These are phyloP conservation scores for Aspergillus felis DNA, from an alignment of 2,329 filamentous ascomycete species.

Conservation along the genomic window DNA sequence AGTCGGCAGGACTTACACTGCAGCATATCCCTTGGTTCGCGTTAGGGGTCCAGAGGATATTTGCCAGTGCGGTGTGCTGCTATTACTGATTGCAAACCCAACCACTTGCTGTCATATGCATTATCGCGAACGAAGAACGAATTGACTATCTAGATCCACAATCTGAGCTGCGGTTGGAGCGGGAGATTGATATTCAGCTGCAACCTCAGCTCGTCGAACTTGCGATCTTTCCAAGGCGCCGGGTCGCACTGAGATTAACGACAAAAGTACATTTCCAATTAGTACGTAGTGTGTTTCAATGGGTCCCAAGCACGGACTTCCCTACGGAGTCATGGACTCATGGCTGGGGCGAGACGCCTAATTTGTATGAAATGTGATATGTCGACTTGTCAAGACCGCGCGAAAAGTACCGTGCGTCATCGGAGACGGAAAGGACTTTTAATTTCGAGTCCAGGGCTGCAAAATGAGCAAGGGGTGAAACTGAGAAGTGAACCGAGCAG, in stretches of 20 bases:
- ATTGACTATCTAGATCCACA: background rate
- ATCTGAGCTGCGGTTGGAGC: background rate
- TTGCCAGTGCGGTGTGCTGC: no score
- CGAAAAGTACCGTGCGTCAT: constrained; percentile 16
- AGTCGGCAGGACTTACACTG: background rate
- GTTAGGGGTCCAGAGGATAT: background rate
- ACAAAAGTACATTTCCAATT: background rate
- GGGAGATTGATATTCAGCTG: background rate
- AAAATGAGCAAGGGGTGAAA: constrained; percentile 7
- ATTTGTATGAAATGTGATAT: background rate
- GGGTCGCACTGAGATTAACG: background rate
- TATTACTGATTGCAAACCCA: background rate
- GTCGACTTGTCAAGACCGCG: constrained; percentile 12
- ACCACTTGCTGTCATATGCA: background rate
- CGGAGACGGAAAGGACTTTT: background rate
- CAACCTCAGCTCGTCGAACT: background rate
- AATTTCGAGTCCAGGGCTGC: constrained; percentile 4
- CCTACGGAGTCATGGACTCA: background rate
- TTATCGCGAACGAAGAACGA: background rate
- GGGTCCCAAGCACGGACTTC: background rate
- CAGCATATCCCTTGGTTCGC: background rate
- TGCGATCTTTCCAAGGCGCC: background rate
- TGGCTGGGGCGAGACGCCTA: background rate
- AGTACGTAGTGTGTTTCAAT: background rate
- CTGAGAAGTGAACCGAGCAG: constrained; percentile 5